Percentiles rank a stretch among this genome's conserved stretches.
Evolutionary conservation across 2,329 filamentous ascomycete genomes (phyloP).

Genomic region (Hymenoscyphus occultus): DNA sequence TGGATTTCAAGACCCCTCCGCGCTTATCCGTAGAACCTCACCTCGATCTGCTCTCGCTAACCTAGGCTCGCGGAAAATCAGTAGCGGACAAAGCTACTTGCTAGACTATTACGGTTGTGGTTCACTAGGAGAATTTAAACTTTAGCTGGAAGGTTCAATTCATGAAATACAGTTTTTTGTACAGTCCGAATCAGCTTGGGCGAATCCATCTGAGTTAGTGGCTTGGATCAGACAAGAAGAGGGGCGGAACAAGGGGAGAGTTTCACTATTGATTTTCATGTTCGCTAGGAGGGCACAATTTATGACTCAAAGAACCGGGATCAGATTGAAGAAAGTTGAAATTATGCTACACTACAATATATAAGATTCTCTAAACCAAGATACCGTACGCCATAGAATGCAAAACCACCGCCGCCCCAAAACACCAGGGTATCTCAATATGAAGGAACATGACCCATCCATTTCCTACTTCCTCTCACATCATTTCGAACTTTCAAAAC

Average conservation of each 20-base stretch:
- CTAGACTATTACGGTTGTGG: too few species aligned
- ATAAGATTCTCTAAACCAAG: not conserved
- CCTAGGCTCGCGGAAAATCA: too few species aligned
- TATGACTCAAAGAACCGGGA: not conserved
- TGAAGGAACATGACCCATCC: not conserved
- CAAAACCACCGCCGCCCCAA: not conserved
- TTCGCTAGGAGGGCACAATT: not conserved
- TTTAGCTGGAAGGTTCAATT: too few species aligned
- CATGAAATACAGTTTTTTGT: too few species aligned
- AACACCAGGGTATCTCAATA: not conserved
- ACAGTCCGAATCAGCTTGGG: too few species aligned
- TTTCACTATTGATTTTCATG: too few species aligned
- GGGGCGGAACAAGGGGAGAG: too few species aligned
- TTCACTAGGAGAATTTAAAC: too few species aligned
- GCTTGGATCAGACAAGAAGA: too few species aligned
- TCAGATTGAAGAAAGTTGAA: not conserved
- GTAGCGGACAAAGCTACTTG: too few species aligned
- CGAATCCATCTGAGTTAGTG: too few species aligned
- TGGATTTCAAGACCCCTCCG: not conserved
- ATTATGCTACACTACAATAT: not conserved
- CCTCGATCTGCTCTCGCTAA: not conserved
- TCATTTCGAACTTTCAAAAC: conserved; percentile 20
- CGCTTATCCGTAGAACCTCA: not conserved
- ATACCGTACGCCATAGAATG: not conserved
- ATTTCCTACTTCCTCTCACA: not conserved